These are phyloP conservation scores for Fabrea salina DNA, from an alignment of 169 alveolate genomes.

Conservation along the genomic window DNA sequence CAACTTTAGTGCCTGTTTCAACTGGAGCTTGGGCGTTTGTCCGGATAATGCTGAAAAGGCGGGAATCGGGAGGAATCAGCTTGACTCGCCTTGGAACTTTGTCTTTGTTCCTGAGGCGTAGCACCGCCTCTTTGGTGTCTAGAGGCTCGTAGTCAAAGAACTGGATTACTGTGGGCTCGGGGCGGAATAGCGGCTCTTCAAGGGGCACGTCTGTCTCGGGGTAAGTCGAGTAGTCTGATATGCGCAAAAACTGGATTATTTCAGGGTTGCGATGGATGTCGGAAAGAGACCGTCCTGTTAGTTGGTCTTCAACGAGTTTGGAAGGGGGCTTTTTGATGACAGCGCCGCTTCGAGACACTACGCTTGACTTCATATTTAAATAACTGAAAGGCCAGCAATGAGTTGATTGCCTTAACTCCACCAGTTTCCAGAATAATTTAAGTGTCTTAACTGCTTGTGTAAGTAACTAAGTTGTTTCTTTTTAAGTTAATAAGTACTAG, in stretches of 20 bases:
- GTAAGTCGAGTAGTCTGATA: slow-evolving; percentile 83
- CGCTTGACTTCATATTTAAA: slow-evolving; percentile 19
- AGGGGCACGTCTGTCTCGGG: slow-evolving; percentile 80
- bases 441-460: too few species aligned
- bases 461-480: too few species aligned
- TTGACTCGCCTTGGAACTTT: slow-evolving; percentile 85
- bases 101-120: slow-evolving; percentile 83
- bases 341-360: slow-evolving; percentile 27
- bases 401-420: too few species aligned
- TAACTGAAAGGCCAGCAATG: too few species aligned
- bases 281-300: slow-evolving; percentile 68
- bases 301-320: slow-evolving; percentile 62
- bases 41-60: slow-evolving; percentile 54
- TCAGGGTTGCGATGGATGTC: slow-evolving; percentile 75
- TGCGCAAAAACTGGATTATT: slow-evolving; percentile 79
- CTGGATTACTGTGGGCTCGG: slow-evolving; percentile 83
- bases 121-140: slow-evolving; percentile 69
- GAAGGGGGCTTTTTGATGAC: slow-evolving; percentile 61
- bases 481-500: too few species aligned
- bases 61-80: slow-evolving; percentile 83
- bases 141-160: slow-evolving; percentile 85
- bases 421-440: too few species aligned
- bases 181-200: slow-evolving; percentile 87
- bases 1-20: slow-evolving; percentile 58
- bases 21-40: slow-evolving; percentile 24